These are phyloP conservation scores for Alternaria dauci DNA, from an alignment of 2,329 filamentous ascomycete species.

Conservation along the genomic window DNA sequence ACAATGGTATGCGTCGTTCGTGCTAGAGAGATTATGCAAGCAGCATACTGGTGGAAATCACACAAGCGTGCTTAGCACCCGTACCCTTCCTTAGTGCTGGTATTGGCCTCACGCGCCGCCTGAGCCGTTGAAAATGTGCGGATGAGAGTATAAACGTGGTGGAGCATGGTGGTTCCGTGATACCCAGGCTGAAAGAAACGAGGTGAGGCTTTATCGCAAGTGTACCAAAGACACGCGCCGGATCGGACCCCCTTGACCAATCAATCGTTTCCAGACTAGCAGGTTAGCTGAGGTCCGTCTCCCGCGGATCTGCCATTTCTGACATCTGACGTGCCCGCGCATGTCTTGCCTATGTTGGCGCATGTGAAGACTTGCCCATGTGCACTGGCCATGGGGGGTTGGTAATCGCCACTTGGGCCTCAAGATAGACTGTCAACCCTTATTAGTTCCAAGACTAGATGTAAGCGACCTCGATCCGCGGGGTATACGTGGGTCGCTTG, in stretches of 20 bases:
- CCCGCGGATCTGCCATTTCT: slow-evolving; percentile 12
- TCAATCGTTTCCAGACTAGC: not conserved
- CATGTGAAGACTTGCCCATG: slow-evolving; percentile 1
- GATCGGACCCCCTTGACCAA: not conserved
- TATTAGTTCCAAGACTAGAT: slow-evolving; percentile 2
- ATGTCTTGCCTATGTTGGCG: not conserved
- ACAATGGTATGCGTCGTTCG: not conserved
- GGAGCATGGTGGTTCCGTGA: not conserved
- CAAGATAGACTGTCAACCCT: slow-evolving; percentile 1
- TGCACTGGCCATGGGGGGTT: slow-evolving; percentile 9
- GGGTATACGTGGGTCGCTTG: not conserved
- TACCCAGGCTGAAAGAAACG: not conserved
- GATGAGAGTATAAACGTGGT: slow-evolving; percentile 1
- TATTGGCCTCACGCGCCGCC: not conserved
- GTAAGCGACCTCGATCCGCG: not conserved
- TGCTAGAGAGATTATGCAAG: slow-evolving; percentile 1
- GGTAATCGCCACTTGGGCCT: slow-evolving; percentile 11
- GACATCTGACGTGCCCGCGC: slow-evolving; percentile 14
- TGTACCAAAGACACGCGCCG: not conserved
- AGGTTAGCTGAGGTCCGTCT: slow-evolving; percentile 1
- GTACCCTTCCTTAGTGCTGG: not conserved
- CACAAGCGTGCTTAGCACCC: not conserved
- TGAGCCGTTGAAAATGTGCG: not conserved
- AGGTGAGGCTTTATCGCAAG: slow-evolving; percentile 1
- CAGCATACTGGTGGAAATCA: slow-evolving; percentile 3